phyloP scores from a whole-genome alignment of 768 basidiomycete species.

The Leccinum obscurum region DNA sequence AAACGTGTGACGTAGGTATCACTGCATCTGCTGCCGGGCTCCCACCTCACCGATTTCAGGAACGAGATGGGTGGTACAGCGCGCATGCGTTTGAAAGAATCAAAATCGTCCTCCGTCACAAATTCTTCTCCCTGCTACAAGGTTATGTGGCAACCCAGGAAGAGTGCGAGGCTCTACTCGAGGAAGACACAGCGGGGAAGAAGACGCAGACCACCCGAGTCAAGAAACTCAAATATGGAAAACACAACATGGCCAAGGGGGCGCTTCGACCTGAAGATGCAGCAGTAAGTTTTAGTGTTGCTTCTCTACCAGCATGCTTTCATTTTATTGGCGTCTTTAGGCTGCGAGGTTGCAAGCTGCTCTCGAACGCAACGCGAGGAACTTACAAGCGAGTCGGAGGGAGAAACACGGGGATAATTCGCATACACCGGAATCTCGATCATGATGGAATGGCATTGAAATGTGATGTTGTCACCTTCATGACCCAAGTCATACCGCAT shows the following conservation, averaged over 20 bases:
- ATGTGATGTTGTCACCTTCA: slow-evolving; percentile 10
- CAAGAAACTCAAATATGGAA: slow-evolving; percentile 62
- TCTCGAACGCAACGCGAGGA: slow-evolving; percentile 46
- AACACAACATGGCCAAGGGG: slow-evolving; percentile 89
- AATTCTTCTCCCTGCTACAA: slow-evolving; percentile 77
- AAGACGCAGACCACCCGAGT: slow-evolving; percentile 41
- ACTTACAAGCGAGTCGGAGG: slow-evolving; percentile 29
- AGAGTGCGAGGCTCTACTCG: slow-evolving; percentile 67
- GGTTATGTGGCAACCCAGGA: slow-evolving; percentile 71
- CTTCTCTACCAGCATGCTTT: background rate
- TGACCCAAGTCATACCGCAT: slow-evolving; percentile 20
- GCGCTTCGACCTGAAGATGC: slow-evolving; percentile 81
- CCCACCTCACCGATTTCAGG: slow-evolving; percentile 39
- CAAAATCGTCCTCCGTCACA: slow-evolving; percentile 80
- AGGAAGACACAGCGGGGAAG: slow-evolving; percentile 30
- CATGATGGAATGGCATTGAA: slow-evolving; percentile 4
- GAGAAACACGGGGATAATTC: slow-evolving; percentile 24
- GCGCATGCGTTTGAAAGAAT: slow-evolving; percentile 77
- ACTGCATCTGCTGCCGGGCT: background rate
- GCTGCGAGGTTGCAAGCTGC: slow-evolving; percentile 68
- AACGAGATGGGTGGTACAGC: slow-evolving; percentile 90
- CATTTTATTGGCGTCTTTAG: slow-evolving; percentile 35
- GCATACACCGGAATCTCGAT: slow-evolving; percentile 21
- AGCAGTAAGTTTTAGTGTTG: slow-evolving; percentile 50
- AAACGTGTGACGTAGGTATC: slow-evolving; percentile 68